Percentiles rank a stretch among this genome's conserved stretches.
These are phyloP conservation scores for Leccinum boreale DNA, from an alignment of 768 basidiomycete genomes.

Conservation along the genomic window DNA sequence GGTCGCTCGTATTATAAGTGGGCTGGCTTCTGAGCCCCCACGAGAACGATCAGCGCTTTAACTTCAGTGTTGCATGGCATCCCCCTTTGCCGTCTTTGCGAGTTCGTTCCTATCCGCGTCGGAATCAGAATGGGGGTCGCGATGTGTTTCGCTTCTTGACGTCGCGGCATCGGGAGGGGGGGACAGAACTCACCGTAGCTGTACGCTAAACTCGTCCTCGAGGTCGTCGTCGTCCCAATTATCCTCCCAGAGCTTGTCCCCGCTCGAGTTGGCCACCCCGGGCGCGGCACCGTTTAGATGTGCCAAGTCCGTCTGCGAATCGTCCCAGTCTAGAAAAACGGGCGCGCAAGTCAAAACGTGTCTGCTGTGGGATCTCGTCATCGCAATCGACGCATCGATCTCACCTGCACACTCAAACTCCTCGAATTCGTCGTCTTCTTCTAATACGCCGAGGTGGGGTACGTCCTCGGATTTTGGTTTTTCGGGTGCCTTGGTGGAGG, in stretches of 20 bases:
- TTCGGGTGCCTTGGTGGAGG: slow-evolving; percentile 23
- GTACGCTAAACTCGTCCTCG: slow-evolving; percentile 95
- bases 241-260: slow-evolving; percentile 97
- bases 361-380: background rate
- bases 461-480: slow-evolving; percentile 46
- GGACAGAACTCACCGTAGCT: slow-evolving; percentile 70
- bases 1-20: background rate
- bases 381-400: slow-evolving; percentile 10
- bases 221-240: slow-evolving; percentile 99
- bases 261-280: slow-evolving; percentile 73
- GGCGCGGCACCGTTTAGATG: slow-evolving; percentile 72
- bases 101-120: slow-evolving; percentile 52
- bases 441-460: slow-evolving; percentile 80
- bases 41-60: background rate
- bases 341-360: background rate
- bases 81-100: slow-evolving; percentile 51
- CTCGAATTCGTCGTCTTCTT: slow-evolving; percentile 98
- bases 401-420: slow-evolving; percentile 85
- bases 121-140: background rate
- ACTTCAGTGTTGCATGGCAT: slow-evolving; percentile 53
- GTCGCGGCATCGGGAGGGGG: background rate
- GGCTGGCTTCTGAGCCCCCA: background rate
- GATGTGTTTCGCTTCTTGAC: background rate
- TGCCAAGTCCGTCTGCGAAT: slow-evolving; percentile 77
- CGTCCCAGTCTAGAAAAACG: slow-evolving; percentile 70